These are phyloP conservation scores for Aegilops sharonensis DNA, from an alignment of 176 grass and related monocot species.

Conservation along the genomic window DNA sequence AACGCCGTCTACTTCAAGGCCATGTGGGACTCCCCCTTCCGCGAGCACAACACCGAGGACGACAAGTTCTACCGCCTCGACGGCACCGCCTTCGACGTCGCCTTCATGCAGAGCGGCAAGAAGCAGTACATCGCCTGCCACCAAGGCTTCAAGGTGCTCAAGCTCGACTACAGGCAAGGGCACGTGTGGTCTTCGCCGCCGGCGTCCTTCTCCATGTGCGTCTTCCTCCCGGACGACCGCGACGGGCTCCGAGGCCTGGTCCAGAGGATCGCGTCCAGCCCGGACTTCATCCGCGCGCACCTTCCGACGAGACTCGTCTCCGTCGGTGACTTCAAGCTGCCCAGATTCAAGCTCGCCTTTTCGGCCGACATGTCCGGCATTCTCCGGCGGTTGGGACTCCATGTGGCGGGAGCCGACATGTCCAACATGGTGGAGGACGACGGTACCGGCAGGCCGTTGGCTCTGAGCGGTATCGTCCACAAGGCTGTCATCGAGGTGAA, in stretches of 20 bases:
- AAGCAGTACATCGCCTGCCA: neutral
- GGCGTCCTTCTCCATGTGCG: neutral
- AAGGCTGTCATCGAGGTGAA: neutral
- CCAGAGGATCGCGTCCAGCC: neutral
- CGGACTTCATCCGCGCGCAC: neutral
- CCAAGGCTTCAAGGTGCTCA: conserved; percentile 28
- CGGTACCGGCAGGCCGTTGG: neutral
- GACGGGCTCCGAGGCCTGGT: conserved; percentile 7
- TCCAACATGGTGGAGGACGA: neutral
- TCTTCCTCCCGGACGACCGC: conserved; percentile 25
- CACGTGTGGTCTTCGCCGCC: neutral
- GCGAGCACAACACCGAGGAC: neutral
- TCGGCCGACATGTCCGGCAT: neutral
- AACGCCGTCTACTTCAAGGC: conserved; percentile 46
- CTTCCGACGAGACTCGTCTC: neutral
- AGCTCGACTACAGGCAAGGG: neutral
- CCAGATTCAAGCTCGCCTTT: neutral
- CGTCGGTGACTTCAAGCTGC: neutral
- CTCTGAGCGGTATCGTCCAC: neutral
- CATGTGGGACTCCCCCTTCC: conserved; percentile 7
- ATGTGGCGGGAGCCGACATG: neutral
- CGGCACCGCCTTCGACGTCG: neutral
- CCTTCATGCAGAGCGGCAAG: neutral
- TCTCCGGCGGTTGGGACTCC: neutral
- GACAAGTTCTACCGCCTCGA: conserved; percentile 22